Conservation (phyloP, 345 rosid species). For the Atalantia buxifolia region DNA sequence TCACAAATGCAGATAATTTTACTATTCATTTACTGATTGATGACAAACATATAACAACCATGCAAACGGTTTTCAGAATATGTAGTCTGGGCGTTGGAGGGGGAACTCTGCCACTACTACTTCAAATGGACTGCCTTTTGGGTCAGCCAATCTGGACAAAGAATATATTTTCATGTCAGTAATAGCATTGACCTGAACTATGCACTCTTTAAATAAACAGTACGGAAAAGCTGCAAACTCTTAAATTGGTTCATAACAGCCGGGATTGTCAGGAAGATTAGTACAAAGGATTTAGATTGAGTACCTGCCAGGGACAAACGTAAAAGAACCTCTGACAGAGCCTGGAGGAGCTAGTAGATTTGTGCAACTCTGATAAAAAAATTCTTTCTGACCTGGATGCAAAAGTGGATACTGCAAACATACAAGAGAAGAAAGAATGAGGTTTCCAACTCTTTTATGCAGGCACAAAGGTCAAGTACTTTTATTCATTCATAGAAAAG, state of each 20-base stretch:
- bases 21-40: not conserved
- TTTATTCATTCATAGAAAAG: not conserved
- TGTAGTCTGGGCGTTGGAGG: conserved; percentile 58
- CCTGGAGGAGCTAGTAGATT: conserved; percentile 37
- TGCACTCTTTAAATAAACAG: not conserved
- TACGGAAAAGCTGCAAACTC: not conserved
- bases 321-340: conserved; percentile 71
- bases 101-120: conserved; percentile 60
- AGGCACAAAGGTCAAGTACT: not conserved
- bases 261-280: not conserved
- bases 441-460: not conserved
- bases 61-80: conserved; percentile 39
- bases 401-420: conserved; percentile 62
- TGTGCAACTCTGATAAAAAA: conserved; percentile 66
- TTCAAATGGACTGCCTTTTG: conserved; percentile 55
- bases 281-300: not conserved
- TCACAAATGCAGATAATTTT: not conserved
- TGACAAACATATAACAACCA: not conserved
- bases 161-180: not conserved
- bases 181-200: not conserved
- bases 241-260: not conserved
- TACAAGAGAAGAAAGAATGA: conserved; percentile 10
- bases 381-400: conserved; percentile 61
- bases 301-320: conserved; percentile 92
- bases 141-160: conserved; percentile 47